Evolutionary conservation across 1,284 basidiomycete species (phyloP), one percentile per base, ranked within the genome.

Genomic region (Polyporus tsugae): DNA sequence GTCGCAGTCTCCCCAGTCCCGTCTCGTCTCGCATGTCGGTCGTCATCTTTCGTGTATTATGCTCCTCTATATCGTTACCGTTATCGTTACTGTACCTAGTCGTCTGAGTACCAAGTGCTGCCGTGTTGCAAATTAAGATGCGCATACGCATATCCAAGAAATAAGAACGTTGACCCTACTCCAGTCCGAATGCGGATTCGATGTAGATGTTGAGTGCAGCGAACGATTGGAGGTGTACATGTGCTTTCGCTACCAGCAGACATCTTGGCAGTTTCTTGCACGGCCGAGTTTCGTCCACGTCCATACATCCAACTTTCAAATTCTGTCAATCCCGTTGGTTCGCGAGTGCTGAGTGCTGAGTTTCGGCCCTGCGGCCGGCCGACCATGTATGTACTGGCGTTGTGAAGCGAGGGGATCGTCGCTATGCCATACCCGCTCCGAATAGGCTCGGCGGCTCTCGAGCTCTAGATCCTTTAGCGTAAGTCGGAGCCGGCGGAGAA

Each of bases 401-500:
- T 5, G 29, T 11, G 29, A 53, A 53, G n/a, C 22, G 9, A 17
- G 17, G 17, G 25, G 33, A 58, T 38, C 57, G 36, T 58, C 33
- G 9, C 35, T 58, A 36, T n/a, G 38, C 35, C 35, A 10, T 38
- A 58, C n/a, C 15, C 52, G 52, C 15, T 7, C 33, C 10, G n/a
- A 58, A 58, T 58, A 58, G 36, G 33, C 57, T 58, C 57, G 57
- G n/a, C 29, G 36, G 36, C 57, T 58, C 57, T 35, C 35, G 36
- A 35, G 57, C 36, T 22, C 7, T 29, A 29, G 29, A 29, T 29
- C 29, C 29, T n/a, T 58, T 38, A 38, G 36, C 19, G 29, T 49
- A 11, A 33, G 29, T 10, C 36, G 36, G 29, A 33, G 29, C 15
- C 57, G 36, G 53, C 29, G 33, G 35, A 11, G 35, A n/a, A 38